phyloP scores from a whole-genome alignment of 75 land plant genomes.

The Larix kaempferi region DNA sequence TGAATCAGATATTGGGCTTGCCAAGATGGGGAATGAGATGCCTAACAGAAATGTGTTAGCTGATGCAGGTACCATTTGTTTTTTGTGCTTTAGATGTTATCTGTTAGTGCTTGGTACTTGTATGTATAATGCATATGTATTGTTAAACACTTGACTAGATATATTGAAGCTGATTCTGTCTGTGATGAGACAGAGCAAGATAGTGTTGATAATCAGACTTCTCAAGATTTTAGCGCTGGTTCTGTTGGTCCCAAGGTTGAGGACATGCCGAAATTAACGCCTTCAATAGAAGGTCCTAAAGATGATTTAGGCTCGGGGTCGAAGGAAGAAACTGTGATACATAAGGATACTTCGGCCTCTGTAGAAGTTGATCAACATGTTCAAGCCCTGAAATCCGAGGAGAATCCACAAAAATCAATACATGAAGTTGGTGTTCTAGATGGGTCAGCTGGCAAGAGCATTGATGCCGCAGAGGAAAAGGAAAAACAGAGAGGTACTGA shows the following conservation, averaged over 20 bases:
- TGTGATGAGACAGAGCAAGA: conserved; percentile 6
- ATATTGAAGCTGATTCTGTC: background rate
- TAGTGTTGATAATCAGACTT: conserved; percentile 5
- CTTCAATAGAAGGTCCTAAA: background rate
- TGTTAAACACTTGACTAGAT: background rate
- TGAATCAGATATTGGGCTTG: conserved; percentile 5
- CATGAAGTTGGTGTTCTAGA: background rate
- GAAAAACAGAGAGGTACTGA: background rate
- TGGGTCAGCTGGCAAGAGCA: background rate
- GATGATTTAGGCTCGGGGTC: background rate
- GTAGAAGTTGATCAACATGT: background rate
- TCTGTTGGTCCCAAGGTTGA: background rate
- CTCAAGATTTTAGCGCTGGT: background rate
- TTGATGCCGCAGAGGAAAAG: background rate
- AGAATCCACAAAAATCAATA: background rate
- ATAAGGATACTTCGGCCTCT: background rate
- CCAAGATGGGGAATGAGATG: conserved; percentile 9
- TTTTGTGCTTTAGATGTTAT: background rate
- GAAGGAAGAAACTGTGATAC: background rate
- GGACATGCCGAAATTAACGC: background rate
- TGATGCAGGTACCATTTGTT: conserved; percentile 5
- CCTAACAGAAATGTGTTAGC: conserved; percentile 3
- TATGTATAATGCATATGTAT: background rate
- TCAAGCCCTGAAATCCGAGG: background rate
- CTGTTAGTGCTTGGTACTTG: background rate